Base-by-base conservation (phyloP, 1,284 basidiomycete species). In the Apiotrichum siamense region DNA sequence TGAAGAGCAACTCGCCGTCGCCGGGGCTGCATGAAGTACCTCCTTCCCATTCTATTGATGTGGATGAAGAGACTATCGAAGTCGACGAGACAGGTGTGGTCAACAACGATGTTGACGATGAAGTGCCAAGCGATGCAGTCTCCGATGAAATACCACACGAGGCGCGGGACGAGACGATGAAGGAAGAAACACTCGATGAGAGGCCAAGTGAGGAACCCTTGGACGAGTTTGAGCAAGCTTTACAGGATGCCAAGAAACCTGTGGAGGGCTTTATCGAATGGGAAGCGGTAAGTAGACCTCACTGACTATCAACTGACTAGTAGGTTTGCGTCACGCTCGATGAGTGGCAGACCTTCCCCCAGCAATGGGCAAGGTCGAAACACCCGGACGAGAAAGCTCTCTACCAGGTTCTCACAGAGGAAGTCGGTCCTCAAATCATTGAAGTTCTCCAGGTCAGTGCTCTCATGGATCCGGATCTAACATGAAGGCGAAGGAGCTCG, bases 321-420 rank as follows among this genome's bases (percentile, higher is more conserved):
- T 59, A 77, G 75, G 70, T 79, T 35, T 79, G 77, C 57, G 69
- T 77, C n/a, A 76, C 74, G 0, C 65, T 76, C 7, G 69, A 70
- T 43, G 76, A 78, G 29, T 78, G 78, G 78, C 62, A 73, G 43
- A 69, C 67, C 4, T 77, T 77, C 49, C 70, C 75, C 1, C 69
- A 71, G 18, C 71, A 74, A 46, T 80, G 78, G 41, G 74, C 72
- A 12, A 67, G 66, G 26, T 77, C 77, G 5, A 67, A 70, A 24
- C 70, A 80, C 52, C 67, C 70, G 3, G 76, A 78, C 60, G 79
- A 80, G 61, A 69, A 73, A 59, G 70, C 72, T 7, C 60, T 81
- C 33, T 73, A 78, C 51, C 55, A 67, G 18, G 62, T 76, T 45
- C 61, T 80, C 36, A 55, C 60, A 11, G 59, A 75, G 24, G 67